These are phyloP conservation scores for Verticillium dahliae DNA, from an alignment of 2,329 filamentous ascomycete genomes.

Conservation along the genomic window DNA sequence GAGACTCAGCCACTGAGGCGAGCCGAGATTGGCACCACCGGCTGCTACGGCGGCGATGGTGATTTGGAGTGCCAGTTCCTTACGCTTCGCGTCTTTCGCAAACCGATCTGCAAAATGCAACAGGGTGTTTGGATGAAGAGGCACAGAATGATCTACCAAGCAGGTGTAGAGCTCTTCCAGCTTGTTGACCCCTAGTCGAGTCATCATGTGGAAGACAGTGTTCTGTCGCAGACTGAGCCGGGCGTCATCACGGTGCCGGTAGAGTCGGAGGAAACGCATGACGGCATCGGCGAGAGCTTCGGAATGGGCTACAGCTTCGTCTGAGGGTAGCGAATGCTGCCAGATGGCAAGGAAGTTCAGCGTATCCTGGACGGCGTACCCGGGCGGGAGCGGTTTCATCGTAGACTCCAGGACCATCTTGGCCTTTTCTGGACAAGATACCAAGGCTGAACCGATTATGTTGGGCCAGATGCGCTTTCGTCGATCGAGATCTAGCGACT, in stretches of 20 bases:
- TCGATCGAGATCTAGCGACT: conserved; percentile 15
- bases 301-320: conserved; percentile 1
- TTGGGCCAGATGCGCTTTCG: conserved; percentile 22
- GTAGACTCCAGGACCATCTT: conserved; percentile 28
- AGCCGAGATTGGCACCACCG: conserved; percentile 37
- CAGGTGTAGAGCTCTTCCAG: conserved; percentile 25
- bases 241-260: conserved; percentile 16
- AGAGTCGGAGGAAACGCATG: conserved; percentile 3
- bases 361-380: conserved; percentile 30
- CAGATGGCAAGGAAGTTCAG: conserved; percentile 22
- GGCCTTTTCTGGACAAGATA: conserved; percentile 22
- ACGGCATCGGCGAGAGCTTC: conserved; percentile 15
- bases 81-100: conserved; percentile 30
- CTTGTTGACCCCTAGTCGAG: neutral
- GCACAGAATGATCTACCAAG: conserved; percentile 19
- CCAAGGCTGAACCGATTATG: conserved; percentile 28
- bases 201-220: conserved; percentile 19
- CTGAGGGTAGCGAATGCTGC: neutral
- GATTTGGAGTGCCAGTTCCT: conserved; percentile 36
- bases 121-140: conserved; percentile 34
- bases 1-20: conserved; percentile 39
- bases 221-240: conserved; percentile 26
- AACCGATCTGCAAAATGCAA: conserved; percentile 41
- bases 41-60: conserved; percentile 25
- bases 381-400: conserved; percentile 24